phyloP scores from a whole-genome alignment of 164 flowering plant species.

The Dillenia turbinata region DNA sequence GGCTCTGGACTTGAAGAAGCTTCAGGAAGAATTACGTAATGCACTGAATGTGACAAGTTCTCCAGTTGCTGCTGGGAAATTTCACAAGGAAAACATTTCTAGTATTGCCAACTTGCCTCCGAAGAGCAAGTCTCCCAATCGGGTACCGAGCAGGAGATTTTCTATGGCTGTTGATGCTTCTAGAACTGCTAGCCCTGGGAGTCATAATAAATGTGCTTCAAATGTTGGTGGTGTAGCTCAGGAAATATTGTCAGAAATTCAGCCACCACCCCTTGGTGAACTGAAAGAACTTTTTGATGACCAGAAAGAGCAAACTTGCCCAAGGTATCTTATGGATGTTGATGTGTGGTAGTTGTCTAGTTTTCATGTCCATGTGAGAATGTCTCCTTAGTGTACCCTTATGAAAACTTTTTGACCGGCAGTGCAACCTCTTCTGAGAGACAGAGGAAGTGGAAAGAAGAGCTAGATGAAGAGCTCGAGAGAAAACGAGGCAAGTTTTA shows the following conservation, averaged over 20 bases:
- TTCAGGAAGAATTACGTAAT: constrained; percentile 66
- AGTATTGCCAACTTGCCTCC: constrained; percentile 46
- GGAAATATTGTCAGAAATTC: constrained; percentile 31
- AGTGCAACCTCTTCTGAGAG: constrained; percentile 49
- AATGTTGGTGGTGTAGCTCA: constrained; percentile 21
- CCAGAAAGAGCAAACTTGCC: constrained; percentile 35
- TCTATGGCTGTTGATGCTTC: constrained; percentile 28
- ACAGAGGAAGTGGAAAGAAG: constrained; percentile 71
- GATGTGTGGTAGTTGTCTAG: neutral
- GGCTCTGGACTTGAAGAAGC: constrained; percentile 69
- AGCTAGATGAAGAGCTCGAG: constrained; percentile 66
- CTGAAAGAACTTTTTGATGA: constrained; percentile 26
- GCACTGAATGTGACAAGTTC: constrained; percentile 39
- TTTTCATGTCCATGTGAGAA: neutral
- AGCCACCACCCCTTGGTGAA: constrained; percentile 31
- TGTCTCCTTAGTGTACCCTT: neutral
- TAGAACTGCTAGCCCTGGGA: constrained; percentile 35
- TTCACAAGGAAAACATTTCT: constrained; percentile 29
- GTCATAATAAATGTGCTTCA: constrained; percentile 30
- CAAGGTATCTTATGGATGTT: constrained; percentile 34
- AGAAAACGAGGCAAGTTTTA: constrained; percentile 53
- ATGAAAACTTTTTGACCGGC: constrained; percentile 8
- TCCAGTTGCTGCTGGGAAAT: constrained; percentile 16
- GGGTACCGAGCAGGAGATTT: constrained; percentile 30
- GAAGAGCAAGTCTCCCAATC: constrained; percentile 51